These are phyloP conservation scores for Amauroascus niger DNA, from an alignment of 2,329 filamentous ascomycete genomes.

Conservation along the genomic window DNA sequence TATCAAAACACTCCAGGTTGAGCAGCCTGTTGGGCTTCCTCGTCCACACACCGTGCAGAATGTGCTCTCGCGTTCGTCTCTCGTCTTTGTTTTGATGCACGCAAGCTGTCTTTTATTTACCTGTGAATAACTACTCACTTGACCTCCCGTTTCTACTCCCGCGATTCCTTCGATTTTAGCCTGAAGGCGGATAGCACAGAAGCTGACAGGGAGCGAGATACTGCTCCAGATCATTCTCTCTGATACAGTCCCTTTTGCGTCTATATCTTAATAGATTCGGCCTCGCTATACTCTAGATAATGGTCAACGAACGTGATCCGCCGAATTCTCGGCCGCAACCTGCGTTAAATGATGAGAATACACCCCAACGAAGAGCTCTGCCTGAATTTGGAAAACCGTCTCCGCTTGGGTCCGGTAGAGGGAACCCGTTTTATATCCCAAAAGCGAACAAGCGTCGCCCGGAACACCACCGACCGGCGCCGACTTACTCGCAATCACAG, in stretches of 20 bases:
- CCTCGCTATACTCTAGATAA: constrained; percentile 22
- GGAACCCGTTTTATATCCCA: constrained; percentile 44
- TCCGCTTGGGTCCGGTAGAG: constrained; percentile 40
- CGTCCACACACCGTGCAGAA: neutral
- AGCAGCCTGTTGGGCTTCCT: too few relatives aligned
- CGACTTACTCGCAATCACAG: constrained; percentile 15
- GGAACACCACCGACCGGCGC: constrained; percentile 41
- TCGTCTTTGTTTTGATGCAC: too few relatives aligned
- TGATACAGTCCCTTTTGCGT: too few relatives aligned
- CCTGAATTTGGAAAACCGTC: constrained; percentile 52
- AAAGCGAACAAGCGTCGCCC: constrained; percentile 41
- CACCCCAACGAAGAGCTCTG: constrained; percentile 28
- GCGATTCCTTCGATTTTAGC: neutral
- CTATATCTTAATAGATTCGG: too few relatives aligned
- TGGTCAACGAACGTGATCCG: constrained; percentile 46
- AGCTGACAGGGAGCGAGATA: too few relatives aligned
- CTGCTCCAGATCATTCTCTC: neutral
- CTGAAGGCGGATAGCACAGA: too few relatives aligned
- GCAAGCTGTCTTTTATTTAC: too few relatives aligned
- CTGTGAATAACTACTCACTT: too few relatives aligned
- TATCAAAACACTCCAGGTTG: neutral
- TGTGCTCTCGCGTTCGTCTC: too few relatives aligned
- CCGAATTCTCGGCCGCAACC: constrained; percentile 30
- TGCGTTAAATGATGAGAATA: constrained; percentile 29
- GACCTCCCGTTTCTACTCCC: too few relatives aligned